Base-by-base conservation (phyloP, 345 rosid genomes). In the Erysimum cheiranthoides region DNA sequence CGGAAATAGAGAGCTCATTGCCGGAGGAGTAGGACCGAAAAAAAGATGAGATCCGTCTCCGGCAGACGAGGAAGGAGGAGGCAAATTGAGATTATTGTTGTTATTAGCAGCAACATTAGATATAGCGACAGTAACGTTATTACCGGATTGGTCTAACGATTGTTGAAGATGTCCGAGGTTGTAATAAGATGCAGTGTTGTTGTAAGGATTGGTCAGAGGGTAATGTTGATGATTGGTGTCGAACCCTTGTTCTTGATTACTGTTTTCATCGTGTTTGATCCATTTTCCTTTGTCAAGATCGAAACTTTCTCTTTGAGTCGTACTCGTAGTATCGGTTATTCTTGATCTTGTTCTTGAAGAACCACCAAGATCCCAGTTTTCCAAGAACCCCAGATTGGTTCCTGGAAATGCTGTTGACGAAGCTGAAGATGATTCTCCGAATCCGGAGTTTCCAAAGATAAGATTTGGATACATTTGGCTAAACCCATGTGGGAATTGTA, bases 401-500 rank as follows among this genome's bases (percentile, higher is more conserved):
- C 71, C 61, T 47, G 67, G 57, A 16, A 78, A 78, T 8, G 75
- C 45, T 28, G 74, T 61, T 68, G 79, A 25, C 6, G 34, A 10
- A 25, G 57, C 35, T 80, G 73, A 68, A 35, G 67, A 69, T 50
- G 79, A 34, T 5, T 76, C 74, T 32, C 78, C 69, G n/a, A 60
- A 35, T n/a, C 76, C 68, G 54, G 79, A 60, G 64, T 65, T 60
- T 18, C 73, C 50, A 13, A 79, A 69, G 1, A 83, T 38, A 77
- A 84, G 73, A 30, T 86, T 90, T 18, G 82, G 94, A 64, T 90
- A 91, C 60, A 87, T 86, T 65, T 90, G 96, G 47, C 83, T 87
- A 57, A 89, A 89, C 1, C 90, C 91, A 13, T 67, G 96, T 10
- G 92, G 95, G 66, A 92, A 73, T n/a, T 87, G 92, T 54, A 94